phyloP scores from a whole-genome alignment of 2,329 filamentous ascomycete genomes.

The Paraphoma sp. region DNA sequence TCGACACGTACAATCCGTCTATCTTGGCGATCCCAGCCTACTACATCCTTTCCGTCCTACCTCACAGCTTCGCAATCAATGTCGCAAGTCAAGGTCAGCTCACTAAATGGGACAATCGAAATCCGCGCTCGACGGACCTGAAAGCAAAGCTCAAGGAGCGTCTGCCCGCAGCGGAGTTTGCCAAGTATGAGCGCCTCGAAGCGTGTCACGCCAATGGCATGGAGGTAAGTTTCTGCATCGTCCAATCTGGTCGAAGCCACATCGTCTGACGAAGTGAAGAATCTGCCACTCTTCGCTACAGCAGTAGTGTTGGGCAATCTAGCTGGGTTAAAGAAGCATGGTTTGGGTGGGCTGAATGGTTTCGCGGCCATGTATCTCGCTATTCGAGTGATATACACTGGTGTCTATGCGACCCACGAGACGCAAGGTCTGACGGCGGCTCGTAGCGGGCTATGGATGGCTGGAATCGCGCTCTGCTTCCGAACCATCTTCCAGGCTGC shows the following conservation, averaged over 20 bases:
- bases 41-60: conserved; percentile 50
- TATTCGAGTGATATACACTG: conserved; percentile 46
- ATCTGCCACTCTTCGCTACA: conserved; percentile 53
- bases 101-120: conserved; percentile 52
- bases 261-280: conserved; percentile 19
- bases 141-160: conserved; percentile 46
- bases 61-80: conserved; percentile 48
- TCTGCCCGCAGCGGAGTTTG: conserved; percentile 46
- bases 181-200: conserved; percentile 53
- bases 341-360: conserved; percentile 41
- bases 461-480: conserved; percentile 28
- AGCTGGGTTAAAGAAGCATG: conserved; percentile 43
- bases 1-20: conserved; percentile 45
- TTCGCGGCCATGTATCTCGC: conserved; percentile 48
- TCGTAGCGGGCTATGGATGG: conserved; percentile 28
- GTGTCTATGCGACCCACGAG: conserved; percentile 43
- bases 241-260: not conserved
- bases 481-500: conserved; percentile 28
- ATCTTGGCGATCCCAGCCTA: conserved; percentile 55
- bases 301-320: conserved; percentile 54
- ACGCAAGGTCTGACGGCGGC: conserved; percentile 26
- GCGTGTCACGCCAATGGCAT: conserved; percentile 55
- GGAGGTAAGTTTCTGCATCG: conserved; percentile 32
- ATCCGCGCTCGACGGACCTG: conserved; percentile 48
- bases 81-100: conserved; percentile 47